Percentiles rank a stretch among this genome's conserved stretches.
Evolutionary conservation across 257 asterid species (phyloP).

Genomic region (Solanum etuberosum): DNA sequence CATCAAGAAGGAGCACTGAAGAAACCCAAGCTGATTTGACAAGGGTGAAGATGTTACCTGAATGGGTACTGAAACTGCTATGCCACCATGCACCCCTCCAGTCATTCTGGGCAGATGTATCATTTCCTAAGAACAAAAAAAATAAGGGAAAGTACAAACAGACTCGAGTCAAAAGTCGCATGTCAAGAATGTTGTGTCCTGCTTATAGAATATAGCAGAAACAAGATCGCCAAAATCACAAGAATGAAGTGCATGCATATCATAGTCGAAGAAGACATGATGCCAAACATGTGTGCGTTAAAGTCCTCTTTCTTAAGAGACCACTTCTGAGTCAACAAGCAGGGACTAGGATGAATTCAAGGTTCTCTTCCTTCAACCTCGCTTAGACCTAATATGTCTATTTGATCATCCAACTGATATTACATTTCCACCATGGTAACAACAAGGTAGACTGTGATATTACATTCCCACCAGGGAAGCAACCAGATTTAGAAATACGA

Average conservation of each 20-base stretch:
- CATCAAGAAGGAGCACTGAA: neutral
- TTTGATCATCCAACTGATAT: neutral
- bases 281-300: neutral
- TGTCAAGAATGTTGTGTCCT: neutral
- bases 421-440: neutral
- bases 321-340: neutral
- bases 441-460: neutral
- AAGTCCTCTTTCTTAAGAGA: neutral
- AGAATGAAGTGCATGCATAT: neutral
- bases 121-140: constrained; percentile 35
- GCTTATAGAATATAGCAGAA: neutral
- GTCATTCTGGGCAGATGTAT: constrained; percentile 44
- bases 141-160: neutral
- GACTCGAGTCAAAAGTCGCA: neutral
- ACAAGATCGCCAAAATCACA: neutral
- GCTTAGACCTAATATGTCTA: neutral
- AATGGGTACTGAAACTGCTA: constrained; percentile 58
- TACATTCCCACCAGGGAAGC: neutral
- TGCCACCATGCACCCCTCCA: constrained; percentile 97
- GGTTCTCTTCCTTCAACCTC: neutral
- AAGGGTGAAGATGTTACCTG: constrained; percentile 30
- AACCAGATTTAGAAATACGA: neutral
- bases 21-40: neutral
- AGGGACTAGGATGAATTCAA: neutral
- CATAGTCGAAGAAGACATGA: neutral